Conservation (phyloP, 225 moss, liverwort and hornwort species). For the Polytrichum formosum region DNA sequence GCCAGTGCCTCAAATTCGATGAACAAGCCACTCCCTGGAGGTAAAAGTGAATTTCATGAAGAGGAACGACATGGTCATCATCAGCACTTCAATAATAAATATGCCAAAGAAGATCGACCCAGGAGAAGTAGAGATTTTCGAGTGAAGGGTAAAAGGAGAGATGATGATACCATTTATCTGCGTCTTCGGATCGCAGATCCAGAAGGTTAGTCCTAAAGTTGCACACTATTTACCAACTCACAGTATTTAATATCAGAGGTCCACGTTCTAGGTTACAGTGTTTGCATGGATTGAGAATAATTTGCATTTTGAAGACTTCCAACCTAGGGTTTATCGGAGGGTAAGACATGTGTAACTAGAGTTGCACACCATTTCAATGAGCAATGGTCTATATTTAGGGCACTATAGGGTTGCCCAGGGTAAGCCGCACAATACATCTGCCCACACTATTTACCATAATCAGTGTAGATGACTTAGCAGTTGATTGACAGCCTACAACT, state of each 20-base stretch:
- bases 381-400: background rate
- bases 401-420: background rate
- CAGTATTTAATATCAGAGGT: too few species aligned
- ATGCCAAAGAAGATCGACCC: conserved; percentile 29
- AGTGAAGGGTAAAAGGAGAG: conserved; percentile 66
- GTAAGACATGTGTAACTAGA: too few species aligned
- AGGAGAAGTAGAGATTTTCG: conserved; percentile 50
- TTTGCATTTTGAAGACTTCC: too few species aligned
- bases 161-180: conserved; percentile 60
- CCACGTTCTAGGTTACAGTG: too few species aligned
- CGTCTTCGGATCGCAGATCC: conserved; percentile 65
- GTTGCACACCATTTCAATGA: too few species aligned
- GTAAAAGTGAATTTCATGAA: conserved; percentile 1
- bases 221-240: too few species aligned
- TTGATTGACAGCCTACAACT: too few species aligned
- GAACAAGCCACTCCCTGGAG: background rate
- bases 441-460: too few species aligned
- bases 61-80: conserved; percentile 2
- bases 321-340: too few species aligned
- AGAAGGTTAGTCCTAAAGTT: conserved; percentile 14
- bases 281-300: too few species aligned
- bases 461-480: too few species aligned
- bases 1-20: conserved; percentile 10
- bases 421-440: too few species aligned
- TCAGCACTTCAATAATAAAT: conserved; percentile 2